These are phyloP conservation scores for Trichoderma koningiopsis DNA, from an alignment of 2,329 filamentous ascomycete species.

Conservation along the genomic window DNA sequence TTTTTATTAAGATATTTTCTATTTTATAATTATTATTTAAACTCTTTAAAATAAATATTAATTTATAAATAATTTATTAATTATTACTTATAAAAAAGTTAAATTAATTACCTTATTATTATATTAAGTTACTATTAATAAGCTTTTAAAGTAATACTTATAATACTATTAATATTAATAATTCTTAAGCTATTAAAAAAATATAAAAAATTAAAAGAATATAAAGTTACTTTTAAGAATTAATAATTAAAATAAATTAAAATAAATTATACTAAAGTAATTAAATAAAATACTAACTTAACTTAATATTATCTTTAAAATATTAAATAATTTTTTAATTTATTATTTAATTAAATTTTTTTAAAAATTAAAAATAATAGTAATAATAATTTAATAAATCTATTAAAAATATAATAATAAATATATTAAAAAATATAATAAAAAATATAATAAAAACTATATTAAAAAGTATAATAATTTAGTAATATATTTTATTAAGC, in stretches of 20 bases:
- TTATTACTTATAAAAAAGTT: not conserved
- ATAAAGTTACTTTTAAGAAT: too few relatives aligned
- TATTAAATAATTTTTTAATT: too few relatives aligned
- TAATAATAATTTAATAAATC: not conserved
- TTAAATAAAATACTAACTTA: too few relatives aligned
- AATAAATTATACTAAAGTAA: too few relatives aligned
- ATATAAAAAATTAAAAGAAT: too few relatives aligned
- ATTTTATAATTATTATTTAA: not conserved
- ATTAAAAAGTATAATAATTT: too few relatives aligned
- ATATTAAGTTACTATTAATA: not conserved
- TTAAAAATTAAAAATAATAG: not conserved
- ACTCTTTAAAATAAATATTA: not conserved
- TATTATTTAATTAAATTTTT: not conserved
- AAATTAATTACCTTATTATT: not conserved
- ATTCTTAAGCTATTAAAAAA: too few relatives aligned
- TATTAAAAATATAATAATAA: not conserved
- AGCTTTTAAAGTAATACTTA: not conserved
- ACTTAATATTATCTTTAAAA: too few relatives aligned
- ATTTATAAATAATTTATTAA: not conserved
- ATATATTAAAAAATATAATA: not conserved
- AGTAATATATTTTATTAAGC: too few relatives aligned
- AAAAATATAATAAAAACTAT: too few relatives aligned
- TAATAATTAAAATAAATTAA: too few relatives aligned
- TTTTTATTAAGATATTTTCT: not conserved
- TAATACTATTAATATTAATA: not conserved